phyloP scores from a whole-genome alignment of 768 basidiomycete genomes.

The Suillus alpinus region DNA sequence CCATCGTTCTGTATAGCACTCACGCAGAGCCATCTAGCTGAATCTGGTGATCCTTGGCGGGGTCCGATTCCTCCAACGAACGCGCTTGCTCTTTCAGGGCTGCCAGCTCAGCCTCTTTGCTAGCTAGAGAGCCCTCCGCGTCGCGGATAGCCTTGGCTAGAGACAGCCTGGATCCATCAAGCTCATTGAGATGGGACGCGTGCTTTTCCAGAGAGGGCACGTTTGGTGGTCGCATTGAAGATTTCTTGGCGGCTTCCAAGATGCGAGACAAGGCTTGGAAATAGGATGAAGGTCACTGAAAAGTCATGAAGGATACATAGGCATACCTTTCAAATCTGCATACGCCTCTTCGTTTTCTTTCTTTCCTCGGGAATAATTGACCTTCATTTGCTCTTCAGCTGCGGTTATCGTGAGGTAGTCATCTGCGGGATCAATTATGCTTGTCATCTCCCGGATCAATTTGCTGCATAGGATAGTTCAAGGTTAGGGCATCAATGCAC shows the following conservation, averaged over 20 bases:
- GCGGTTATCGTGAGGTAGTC: constrained; percentile 75
- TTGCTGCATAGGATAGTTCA: constrained; percentile 39
- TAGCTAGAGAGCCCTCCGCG: constrained; percentile 59
- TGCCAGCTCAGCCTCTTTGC: constrained; percentile 69
- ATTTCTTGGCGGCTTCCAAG: constrained; percentile 67
- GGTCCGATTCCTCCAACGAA: constrained; percentile 64
- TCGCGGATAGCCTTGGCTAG: constrained; percentile 76
- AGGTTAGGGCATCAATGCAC: not conserved
- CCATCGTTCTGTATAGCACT: constrained; percentile 20
- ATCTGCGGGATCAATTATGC: constrained; percentile 75
- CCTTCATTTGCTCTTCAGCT: constrained; percentile 66
- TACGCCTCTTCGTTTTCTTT: constrained; percentile 70
- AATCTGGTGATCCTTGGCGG: constrained; percentile 66
- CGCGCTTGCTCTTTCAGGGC: constrained; percentile 63
- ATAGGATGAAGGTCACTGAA: not conserved
- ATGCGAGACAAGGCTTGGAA: constrained; percentile 56
- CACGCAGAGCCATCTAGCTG: constrained; percentile 70
- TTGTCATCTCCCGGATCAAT: constrained; percentile 65
- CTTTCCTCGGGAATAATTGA: constrained; percentile 54
- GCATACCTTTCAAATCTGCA: constrained; percentile 58
- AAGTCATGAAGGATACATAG: not conserved
- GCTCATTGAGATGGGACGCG: constrained; percentile 55
- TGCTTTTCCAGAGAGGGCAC: constrained; percentile 70
- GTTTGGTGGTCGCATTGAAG: constrained; percentile 64
- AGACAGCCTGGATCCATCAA: constrained; percentile 60